Conservation (phyloP, 148 eudicot genomes). For the Amaranthus cruentus region DNA sequence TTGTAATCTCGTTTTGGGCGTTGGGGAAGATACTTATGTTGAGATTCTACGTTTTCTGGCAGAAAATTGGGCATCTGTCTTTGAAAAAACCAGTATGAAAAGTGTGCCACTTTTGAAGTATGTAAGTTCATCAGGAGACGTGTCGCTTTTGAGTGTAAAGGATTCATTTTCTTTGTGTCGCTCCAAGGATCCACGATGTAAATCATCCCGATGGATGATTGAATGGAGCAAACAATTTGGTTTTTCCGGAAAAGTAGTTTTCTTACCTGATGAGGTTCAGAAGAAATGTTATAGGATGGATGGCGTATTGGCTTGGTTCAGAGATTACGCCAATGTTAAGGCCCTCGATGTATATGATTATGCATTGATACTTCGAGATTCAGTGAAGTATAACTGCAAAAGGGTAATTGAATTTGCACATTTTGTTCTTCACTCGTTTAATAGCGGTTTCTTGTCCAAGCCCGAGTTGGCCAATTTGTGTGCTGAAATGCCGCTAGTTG, state of each 20-base stretch:
- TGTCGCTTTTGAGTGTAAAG: slow-evolving; percentile 30
- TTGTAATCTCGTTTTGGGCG: slow-evolving; percentile 51
- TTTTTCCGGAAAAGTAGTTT: slow-evolving; percentile 24
- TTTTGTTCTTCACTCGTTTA: slow-evolving; percentile 33
- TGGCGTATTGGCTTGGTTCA: slow-evolving; percentile 31
- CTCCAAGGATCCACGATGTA: background rate
- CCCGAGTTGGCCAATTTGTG: slow-evolving; percentile 22
- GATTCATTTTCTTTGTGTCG: slow-evolving; percentile 22
- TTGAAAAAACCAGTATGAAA: slow-evolving; percentile 29
- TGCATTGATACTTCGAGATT: slow-evolving; percentile 4
- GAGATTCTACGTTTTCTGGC: slow-evolving; percentile 52
- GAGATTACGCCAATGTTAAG: slow-evolving; percentile 7
- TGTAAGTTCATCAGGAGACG: slow-evolving; percentile 28
- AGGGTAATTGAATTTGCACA: slow-evolving; percentile 33
- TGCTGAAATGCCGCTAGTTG: slow-evolving; percentile 41
- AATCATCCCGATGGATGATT: slow-evolving; percentile 35
- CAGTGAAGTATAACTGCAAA: slow-evolving; percentile 8
- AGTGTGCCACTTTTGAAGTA: slow-evolving; percentile 47
- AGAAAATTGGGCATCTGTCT: slow-evolving; percentile 38
- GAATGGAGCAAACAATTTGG: slow-evolving; percentile 36
- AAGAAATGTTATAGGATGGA: slow-evolving; percentile 7
- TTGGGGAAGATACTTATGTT: slow-evolving; percentile 38
- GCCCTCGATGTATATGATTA: slow-evolving; percentile 24
- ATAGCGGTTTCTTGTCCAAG: slow-evolving; percentile 7
- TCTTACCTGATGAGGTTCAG: slow-evolving; percentile 28